Evolutionary conservation across 331 rosid genomes (phyloP).

Genomic region (Pyracantha coccinea): DNA sequence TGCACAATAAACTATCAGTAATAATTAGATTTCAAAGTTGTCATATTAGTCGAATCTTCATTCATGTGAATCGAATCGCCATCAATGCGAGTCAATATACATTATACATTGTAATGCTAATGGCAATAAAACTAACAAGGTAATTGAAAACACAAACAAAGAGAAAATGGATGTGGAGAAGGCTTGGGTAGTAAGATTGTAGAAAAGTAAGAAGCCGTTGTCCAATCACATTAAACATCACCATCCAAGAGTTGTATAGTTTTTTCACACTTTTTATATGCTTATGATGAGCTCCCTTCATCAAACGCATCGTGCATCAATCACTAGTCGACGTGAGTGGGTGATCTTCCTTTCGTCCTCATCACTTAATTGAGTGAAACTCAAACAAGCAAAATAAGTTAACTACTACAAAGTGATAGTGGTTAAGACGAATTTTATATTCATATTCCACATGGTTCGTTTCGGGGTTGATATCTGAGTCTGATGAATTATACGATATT

Average conservation of each 20-base stretch:
- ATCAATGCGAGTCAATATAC: no score
- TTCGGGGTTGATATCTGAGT: fast-evolving
- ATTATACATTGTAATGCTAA: no score
- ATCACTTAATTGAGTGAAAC: not conserved
- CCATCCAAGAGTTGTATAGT: not conserved
- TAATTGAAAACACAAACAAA: not conserved
- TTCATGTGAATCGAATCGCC: no score
- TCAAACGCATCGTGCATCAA: not conserved
- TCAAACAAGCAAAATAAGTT: no score
- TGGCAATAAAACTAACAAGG: no score
- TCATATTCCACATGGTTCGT: fast-evolving
- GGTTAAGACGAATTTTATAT: no score
- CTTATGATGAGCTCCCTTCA: not conserved
- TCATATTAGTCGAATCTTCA: no score
- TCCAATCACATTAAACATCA: not conserved
- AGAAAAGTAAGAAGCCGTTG: not conserved
- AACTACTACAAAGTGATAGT: no score
- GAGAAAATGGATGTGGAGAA: not conserved
- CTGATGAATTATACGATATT: no score
- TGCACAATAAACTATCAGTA: no score
- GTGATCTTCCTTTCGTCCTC: not conserved
- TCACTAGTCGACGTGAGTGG: not conserved
- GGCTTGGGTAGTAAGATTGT: not conserved
- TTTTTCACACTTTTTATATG: not conserved
- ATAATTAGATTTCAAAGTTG: no score